A percentile compares a stretch with the other conserved stretches of the same genome.
These are phyloP conservation scores for Coniochaeta sp. DNA, from an alignment of 2,329 filamentous ascomycete species.

Conservation along the genomic window DNA sequence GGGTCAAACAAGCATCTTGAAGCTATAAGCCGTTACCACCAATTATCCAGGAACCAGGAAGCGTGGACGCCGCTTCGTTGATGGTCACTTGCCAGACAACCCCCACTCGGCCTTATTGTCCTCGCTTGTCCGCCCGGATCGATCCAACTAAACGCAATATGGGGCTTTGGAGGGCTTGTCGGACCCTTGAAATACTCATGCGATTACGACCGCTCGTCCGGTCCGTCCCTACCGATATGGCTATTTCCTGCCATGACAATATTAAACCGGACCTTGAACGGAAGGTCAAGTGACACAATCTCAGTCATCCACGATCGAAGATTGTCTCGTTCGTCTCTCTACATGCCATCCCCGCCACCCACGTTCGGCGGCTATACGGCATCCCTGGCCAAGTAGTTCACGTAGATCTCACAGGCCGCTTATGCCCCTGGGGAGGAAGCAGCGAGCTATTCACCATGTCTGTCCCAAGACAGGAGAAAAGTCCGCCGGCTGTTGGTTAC, in stretches of 20 bases:
- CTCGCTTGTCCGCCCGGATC: conserved; percentile 6
- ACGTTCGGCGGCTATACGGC: conserved; percentile 16
- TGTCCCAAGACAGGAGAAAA: neutral
- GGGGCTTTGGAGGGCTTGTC: conserved; percentile 5
- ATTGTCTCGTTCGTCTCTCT: neutral
- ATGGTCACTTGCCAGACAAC: conserved; percentile 4
- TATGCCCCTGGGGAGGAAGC: conserved; percentile 6
- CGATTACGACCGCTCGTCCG: conserved; percentile 24
- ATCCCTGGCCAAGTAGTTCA: conserved; percentile 7
- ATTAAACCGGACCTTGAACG: conserved; percentile 16
- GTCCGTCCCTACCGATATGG: conserved; percentile 33
- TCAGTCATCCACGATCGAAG: conserved; percentile 8
- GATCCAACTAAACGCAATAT: conserved; percentile 12
- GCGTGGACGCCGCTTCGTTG: conserved; percentile 3
- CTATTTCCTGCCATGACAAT: conserved; percentile 21
- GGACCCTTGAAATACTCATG: neutral
- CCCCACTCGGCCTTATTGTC: conserved; percentile 12
- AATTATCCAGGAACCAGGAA: conserved; percentile 6
- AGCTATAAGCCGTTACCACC: neutral
- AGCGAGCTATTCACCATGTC: neutral
- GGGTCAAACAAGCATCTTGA: neutral
- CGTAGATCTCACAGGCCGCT: neutral
- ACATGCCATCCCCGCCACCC: conserved; percentile 12
- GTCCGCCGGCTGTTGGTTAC: neutral
- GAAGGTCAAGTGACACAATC: conserved; percentile 15